Percentiles rank a stretch among this genome's conserved stretches.
Conservation (phyloP, 2,329 filamentous ascomycete genomes). For the Lojkania enalia region DNA sequence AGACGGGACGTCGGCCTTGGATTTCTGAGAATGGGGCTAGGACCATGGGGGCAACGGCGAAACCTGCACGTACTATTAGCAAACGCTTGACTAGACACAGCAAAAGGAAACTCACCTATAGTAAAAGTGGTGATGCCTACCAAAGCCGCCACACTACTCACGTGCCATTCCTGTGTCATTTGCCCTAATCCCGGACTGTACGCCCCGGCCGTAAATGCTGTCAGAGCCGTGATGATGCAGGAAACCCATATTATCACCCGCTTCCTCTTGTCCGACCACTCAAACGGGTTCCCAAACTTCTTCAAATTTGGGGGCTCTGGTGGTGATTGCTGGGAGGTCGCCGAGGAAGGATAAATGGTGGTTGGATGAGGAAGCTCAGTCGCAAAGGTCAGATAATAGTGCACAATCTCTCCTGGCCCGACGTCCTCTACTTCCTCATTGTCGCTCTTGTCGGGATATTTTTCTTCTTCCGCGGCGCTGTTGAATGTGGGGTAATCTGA, state of each 20-base stretch:
- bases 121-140: slow-evolving; percentile 83
- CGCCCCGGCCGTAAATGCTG: slow-evolving; percentile 79
- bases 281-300: slow-evolving; percentile 69
- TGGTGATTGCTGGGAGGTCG: slow-evolving; percentile 38
- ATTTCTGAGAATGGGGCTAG: slow-evolving; percentile 87
- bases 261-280: slow-evolving; percentile 73
- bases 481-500: slow-evolving; percentile 14
- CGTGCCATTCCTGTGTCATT: slow-evolving; percentile 67
- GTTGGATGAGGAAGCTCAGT: slow-evolving; percentile 58
- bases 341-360: slow-evolving; percentile 39
- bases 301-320: slow-evolving; percentile 67
- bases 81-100: too few species aligned
- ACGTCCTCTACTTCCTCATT: slow-evolving; percentile 13
- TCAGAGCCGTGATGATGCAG: slow-evolving; percentile 73
- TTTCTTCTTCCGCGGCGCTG: slow-evolving; percentile 6
- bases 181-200: slow-evolving; percentile 71
- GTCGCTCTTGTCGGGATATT: slow-evolving; percentile 9
- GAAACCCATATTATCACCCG: slow-evolving; percentile 71
- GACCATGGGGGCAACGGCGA: slow-evolving; percentile 82
- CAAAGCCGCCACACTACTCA: slow-evolving; percentile 68
- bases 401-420: slow-evolving; percentile 49
- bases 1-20: slow-evolving; percentile 82
- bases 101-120: slow-evolving; percentile 19
- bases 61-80: slow-evolving; percentile 54
- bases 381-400: slow-evolving; percentile 65